Base-by-base conservation (phyloP, 768 basidiomycete genomes). In the Hygrocybe punicea region DNA sequence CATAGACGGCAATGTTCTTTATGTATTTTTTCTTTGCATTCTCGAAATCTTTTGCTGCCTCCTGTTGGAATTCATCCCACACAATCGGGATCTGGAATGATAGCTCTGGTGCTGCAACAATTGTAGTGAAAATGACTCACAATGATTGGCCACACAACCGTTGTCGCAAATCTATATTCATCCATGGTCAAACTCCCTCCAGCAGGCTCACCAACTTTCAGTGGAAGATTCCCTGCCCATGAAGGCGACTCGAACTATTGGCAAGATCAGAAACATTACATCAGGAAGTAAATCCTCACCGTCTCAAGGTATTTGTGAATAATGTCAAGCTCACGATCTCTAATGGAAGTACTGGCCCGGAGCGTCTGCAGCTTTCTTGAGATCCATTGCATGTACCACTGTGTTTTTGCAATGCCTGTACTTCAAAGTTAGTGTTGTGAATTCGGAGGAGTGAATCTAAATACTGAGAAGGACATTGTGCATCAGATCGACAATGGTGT, bases 131-230 rank as follows among this genome's bases (percentile, higher is more conserved):
- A 47, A 39, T 36, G 33, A 51, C 61, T 23, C 51, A 68, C 68
- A 24, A 68, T 62, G 23, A 69, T 62, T 14, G 65, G 56, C 65
- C 59, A 62, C 16, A 62, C 51, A 14, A 24, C 51, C 8, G 61
- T 65, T 5, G 58, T 55, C 9, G 65, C 57, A 52, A 68, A 60
- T 53, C 67, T 69, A 47, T 68, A 71, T 54, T 70, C 69, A 60
- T 71, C 70, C 1, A 67, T 69, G 13, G 60, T 64, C 2, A 71
- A 52, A 16, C 59, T 62, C 6, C 70, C 70, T 19, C 70, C 69
- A 21, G 67, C 65, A 16, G 70, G 70, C 46, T 70, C 66, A 2
- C 70, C 70, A 23, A 70, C 67, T 21, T 50, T 54, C 5, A 56
- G 8, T 8, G 70, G 70, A 19, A 71, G 51, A 6, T 58, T 53